Evolutionary conservation across 176 grass and related monocot genomes (phyloP).

Genomic region (Eragrostis curvula): DNA sequence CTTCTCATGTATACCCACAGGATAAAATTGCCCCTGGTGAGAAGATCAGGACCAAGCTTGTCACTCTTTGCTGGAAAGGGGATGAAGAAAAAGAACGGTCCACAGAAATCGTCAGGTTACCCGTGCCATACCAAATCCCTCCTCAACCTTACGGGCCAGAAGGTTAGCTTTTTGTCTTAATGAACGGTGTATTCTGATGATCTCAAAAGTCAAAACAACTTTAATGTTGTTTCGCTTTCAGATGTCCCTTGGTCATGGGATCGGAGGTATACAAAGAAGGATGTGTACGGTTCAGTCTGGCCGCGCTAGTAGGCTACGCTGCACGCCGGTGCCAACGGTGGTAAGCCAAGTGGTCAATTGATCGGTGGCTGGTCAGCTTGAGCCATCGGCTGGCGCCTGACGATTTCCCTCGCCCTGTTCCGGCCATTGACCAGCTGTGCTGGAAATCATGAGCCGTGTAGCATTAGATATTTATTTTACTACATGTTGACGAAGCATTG

Average conservation of each 20-base stretch:
- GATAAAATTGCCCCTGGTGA: slow-evolving; percentile 15
- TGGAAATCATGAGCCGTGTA: neutral
- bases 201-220: neutral
- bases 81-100: slow-evolving; percentile 40
- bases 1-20: slow-evolving; percentile 33
- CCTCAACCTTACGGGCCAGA: slow-evolving; percentile 66
- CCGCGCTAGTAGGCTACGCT: slow-evolving; percentile 55
- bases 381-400: slow-evolving; percentile 5
- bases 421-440: neutral
- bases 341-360: neutral
- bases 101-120: slow-evolving; percentile 57
- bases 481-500: neutral
- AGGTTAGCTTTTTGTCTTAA: slow-evolving; percentile 42
- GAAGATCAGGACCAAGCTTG: slow-evolving; percentile 63
- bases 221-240: slow-evolving; percentile 36
- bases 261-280: slow-evolving; percentile 76
- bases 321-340: neutral
- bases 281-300: slow-evolving; percentile 86
- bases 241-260: slow-evolving; percentile 98
- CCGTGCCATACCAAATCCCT: slow-evolving; percentile 89
- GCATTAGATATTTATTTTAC: neutral
- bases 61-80: slow-evolving; percentile 65
- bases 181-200: neutral
- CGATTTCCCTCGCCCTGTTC: neutral
- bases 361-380: neutral